Evolutionary conservation across 176 grass and related monocot species (phyloP), one percentile per base, ranked within the genome.

Genomic region (Aegilops speltoides): DNA sequence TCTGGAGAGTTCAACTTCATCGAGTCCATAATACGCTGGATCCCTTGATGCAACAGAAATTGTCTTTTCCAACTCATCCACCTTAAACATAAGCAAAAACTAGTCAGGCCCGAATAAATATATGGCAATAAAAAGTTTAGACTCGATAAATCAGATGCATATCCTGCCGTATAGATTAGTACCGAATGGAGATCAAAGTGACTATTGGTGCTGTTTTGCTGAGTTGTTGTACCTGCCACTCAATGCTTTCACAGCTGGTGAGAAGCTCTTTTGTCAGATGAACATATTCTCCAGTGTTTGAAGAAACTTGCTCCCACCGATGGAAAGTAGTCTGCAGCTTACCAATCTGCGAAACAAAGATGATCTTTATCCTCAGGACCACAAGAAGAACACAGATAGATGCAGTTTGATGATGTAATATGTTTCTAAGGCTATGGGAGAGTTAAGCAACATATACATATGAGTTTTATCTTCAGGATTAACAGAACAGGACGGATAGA

Each of bases 11-110:
- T 98, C 93, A 77, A 95, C 64, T 78, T 96, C 93, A 82, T 96
- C 89, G 63, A 98, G 93, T 64, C 96, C 93, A 79, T 98, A 98
- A 84, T 95, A 93, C 68, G 92, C 75, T 79, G 93, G 93, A 93
- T 98, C 96, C 85, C 91, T 92, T 80, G 88, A 89, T 78, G 96
- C 91, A 62, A 96, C 96, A 62, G 88, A 63, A 88, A 96, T 96
- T 76, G 96, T 89, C 86, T 96, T 98, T 78, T 96, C 92, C 78
- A 98, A 71, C 83, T 98, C 93, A 86, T 94, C 93, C 61, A 98
- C 91, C 96, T 98, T 72, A 19, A 86, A n/a, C 14, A 87, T 61
- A 46, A 73, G 80, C 50, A 62, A 88, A 6, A 66, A 40, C 2
- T 50, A 38, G 19, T 86, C 54, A 84, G 24, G 23, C 12, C 29